Percentiles rank a stretch among this genome's conserved stretches.
Conservation (phyloP, 495 filamentous ascomycete genomes). For the Neurospora tetraspora region DNA sequence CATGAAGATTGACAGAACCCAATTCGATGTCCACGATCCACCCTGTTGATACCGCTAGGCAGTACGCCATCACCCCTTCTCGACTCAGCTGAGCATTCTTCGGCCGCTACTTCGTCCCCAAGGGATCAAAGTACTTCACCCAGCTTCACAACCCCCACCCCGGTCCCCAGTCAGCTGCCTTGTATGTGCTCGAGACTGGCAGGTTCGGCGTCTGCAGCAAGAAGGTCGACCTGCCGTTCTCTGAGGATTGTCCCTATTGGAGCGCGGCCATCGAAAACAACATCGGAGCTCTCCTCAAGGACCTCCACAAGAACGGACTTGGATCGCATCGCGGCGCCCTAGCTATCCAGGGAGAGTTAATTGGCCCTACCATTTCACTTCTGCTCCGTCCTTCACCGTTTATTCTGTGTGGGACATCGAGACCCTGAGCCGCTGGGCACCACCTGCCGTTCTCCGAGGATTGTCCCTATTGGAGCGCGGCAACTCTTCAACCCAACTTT, state of each 20-base stretch:
- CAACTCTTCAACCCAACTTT: not conserved
- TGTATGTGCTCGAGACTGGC: slow-evolving; percentile 5
- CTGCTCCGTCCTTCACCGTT: slow-evolving; percentile 11
- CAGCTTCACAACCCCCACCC: not conserved
- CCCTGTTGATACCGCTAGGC: too few species aligned
- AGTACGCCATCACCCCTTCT: too few species aligned
- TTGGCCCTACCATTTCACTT: slow-evolving; percentile 11
- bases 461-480: too few species aligned
- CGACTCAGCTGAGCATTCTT: too few species aligned
- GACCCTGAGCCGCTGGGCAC: slow-evolving; percentile 3
- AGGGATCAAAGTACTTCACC: not conserved
- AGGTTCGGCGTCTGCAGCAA: slow-evolving; percentile 20
- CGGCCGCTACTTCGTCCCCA: slow-evolving; percentile 18
- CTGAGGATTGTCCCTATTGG: slow-evolving; percentile 5
- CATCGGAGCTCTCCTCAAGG: not conserved
- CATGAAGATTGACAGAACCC: too few species aligned
- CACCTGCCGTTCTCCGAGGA: not conserved
- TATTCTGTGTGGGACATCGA: slow-evolving; percentile 15
- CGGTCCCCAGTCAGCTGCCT: not conserved
- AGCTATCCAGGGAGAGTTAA: slow-evolving; percentile 21
- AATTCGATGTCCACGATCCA: too few species aligned
- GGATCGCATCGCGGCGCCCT: slow-evolving; percentile 1
- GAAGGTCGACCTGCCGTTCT: slow-evolving; percentile 5
- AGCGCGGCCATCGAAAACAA: not conserved
- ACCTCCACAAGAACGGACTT: slow-evolving; percentile 4